phyloP scores from a whole-genome alignment of 2,329 filamentous ascomycete species.

The Botrytis cinerea region DNA sequence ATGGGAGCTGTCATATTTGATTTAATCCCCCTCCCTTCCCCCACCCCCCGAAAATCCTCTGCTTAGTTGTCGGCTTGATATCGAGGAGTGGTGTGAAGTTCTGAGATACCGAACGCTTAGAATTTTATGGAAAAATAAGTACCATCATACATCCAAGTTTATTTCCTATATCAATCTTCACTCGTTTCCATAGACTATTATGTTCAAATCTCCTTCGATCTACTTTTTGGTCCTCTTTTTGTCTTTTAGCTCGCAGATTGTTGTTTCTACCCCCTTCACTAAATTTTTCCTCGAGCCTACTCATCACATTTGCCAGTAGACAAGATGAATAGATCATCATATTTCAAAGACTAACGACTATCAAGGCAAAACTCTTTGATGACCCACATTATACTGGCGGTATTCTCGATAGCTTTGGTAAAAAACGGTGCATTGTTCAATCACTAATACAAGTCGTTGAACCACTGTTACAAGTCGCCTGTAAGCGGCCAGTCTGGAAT shows the following conservation, averaged over 20 bases:
- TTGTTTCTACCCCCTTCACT: not conserved
- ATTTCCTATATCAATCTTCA: not conserved
- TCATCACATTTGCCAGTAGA: not conserved
- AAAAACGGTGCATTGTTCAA: not conserved
- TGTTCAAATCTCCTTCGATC: not conserved
- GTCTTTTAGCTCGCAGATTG: not conserved
- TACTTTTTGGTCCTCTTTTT: not conserved
- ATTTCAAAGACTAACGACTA: not conserved
- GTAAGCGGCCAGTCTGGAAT: slow-evolving; percentile 38
- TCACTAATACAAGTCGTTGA: not conserved
- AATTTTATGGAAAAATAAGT: not conserved
- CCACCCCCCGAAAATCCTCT: not conserved
- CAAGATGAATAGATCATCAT: not conserved
- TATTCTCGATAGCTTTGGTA: not conserved
- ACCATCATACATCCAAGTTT: not conserved
- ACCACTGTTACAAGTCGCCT: slow-evolving; percentile 10
- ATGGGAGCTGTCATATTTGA: not conserved
- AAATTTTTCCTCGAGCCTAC: not conserved
- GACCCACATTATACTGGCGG: not conserved
- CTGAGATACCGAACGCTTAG: not conserved
- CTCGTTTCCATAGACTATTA: not conserved
- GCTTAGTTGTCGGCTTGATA: not conserved
- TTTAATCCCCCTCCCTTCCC: too few relatives aligned
- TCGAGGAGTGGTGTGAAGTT: not conserved
- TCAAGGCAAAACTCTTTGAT: slow-evolving; percentile 22